phyloP scores from a whole-genome alignment of 140 eudicot genomes.

The Bidens hawaiensis region DNA sequence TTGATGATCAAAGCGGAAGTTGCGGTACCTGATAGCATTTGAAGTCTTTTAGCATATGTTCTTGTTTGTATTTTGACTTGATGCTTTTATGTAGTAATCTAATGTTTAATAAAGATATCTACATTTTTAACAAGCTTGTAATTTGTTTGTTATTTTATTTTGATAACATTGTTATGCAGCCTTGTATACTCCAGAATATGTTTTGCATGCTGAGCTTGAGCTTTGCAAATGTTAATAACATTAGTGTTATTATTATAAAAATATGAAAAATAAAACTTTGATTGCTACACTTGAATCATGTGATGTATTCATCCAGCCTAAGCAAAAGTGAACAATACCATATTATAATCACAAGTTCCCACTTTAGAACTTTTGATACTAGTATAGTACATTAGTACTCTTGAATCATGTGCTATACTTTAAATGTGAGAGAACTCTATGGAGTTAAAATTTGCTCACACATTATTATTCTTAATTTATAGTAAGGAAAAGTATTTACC shows the following conservation, averaged over 20 bases:
- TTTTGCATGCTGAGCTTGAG: neutral
- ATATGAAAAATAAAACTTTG: neutral
- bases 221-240: neutral
- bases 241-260: neutral
- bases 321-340: neutral
- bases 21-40: neutral
- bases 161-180: neutral
- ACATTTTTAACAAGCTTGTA: conserved; percentile 7
- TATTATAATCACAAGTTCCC: neutral
- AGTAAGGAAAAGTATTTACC: no score
- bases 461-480: neutral
- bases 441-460: neutral
- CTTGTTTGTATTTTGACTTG: conserved; percentile 15
- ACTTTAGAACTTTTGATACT: neutral
- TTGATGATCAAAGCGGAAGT: neutral
- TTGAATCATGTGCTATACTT: conserved; percentile 7
- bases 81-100: conserved; percentile 9
- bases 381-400: no score
- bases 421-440: no score
- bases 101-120: conserved; percentile 17
- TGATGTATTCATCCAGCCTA: conserved; percentile 1
- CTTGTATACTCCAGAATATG: neutral
- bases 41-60: neutral
- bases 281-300: neutral
- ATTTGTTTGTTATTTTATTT: neutral